These are phyloP conservation scores for Paramecium pentaurelia DNA, from an alignment of 73 alveolate genomes.

Conservation along the genomic window DNA sequence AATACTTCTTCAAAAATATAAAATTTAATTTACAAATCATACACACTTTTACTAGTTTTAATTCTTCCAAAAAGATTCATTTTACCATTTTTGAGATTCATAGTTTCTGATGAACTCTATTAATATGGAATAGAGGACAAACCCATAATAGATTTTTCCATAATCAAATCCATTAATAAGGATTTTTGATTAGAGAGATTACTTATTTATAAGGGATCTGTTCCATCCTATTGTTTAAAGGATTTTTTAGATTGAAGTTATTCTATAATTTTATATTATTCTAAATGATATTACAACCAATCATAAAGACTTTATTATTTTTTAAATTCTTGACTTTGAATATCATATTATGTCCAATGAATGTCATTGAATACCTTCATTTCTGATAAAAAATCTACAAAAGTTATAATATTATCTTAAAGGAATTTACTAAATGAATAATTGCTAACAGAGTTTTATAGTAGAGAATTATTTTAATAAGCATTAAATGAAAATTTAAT, in stretches of 20 bases:
- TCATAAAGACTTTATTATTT: background rate
- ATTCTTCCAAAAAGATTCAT: background rate
- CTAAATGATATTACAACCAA: background rate
- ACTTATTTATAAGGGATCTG: background rate
- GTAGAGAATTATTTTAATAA: background rate
- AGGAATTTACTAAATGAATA: constrained; percentile 16
- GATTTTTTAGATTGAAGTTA: background rate
- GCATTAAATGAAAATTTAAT: background rate
- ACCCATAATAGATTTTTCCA: background rate
- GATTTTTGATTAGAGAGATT: constrained; percentile 8
- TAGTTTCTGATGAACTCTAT: background rate
- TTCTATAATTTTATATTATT: background rate
- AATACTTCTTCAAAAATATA: background rate
- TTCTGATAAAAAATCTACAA: background rate
- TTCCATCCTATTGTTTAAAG: background rate
- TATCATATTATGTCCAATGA: background rate
- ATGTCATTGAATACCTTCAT: background rate
- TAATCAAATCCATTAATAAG: background rate
- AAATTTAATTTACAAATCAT: background rate
- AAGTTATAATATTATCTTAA: background rate
- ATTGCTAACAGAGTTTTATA: background rate
- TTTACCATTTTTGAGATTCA: background rate
- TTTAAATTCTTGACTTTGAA: background rate
- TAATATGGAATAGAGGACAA: background rate
- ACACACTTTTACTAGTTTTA: background rate